Base-by-base conservation (phyloP, 345 rosid genomes). In the Lepidium didymum region DNA sequence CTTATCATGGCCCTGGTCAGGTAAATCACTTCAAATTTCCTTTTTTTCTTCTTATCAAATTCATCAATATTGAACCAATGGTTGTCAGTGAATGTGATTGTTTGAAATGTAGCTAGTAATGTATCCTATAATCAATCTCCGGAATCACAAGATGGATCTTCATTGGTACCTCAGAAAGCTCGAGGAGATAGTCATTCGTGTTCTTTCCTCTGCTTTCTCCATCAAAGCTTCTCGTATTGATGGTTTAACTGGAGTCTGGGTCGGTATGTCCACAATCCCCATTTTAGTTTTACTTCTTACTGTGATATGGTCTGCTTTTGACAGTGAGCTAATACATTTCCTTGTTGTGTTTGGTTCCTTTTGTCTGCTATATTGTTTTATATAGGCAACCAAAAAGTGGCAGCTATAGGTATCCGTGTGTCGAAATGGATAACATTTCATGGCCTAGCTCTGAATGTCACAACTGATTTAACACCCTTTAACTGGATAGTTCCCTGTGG, bases 1-100 rank as follows among this genome's bases (percentile, higher is more conserved):
- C 98, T 16, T 86, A 90, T 78, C 91, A 90, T 51, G 93, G 93
- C 1, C 96, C 95, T 73, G 96, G 96, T 34, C 96, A 90, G 91
- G 98, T 90, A 49, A 45, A 14, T 49, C 55, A 23, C 56, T 34
- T 45, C 35, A 36, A 35, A 2, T 23, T 11, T 57, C 13, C 3
- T 55, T 25, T 35, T 23, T 35, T 37, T n/a, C n/a, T 62, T 69
- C 10, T 16, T 42, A 42, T 31, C 16, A 60, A 43, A 12, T 15
- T 44, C 53, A 44, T 44, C 15, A 60, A 23, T 9, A 1, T 23
- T 67, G 42, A 11, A 18, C 13, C 10, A 11, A 52, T 70, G 2
- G 15, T 37, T 62, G 69, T 34, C 1, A 56, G 44, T 56, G 16
- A 18, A 45, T 64, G 25, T 33, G 38, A 35, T 35, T 27, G 21